Percentiles rank a stretch among this genome's conserved stretches.
phyloP scores from a whole-genome alignment of 2,329 filamentous ascomycete species.

The Cladophialophora immunda region DNA sequence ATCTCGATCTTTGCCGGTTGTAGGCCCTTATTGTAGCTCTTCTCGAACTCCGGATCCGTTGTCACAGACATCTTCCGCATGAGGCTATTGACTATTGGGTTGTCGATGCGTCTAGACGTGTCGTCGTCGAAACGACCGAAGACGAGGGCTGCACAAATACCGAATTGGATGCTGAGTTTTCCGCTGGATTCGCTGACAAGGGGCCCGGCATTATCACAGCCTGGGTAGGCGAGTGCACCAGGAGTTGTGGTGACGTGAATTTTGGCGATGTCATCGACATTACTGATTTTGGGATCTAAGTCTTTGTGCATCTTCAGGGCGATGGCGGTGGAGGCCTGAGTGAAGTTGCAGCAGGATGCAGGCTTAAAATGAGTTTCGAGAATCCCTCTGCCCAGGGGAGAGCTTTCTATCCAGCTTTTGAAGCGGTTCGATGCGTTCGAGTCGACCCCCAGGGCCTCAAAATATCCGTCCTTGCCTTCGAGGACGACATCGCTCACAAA shows the following conservation, averaged over 20 bases:
- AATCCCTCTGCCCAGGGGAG: slow-evolving; percentile 2
- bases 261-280: slow-evolving; percentile 1
- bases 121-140: slow-evolving; percentile 18
- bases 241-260: slow-evolving; percentile 18
- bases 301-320: slow-evolving; percentile 13
- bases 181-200: slow-evolving; percentile 4
- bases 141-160: slow-evolving; percentile 6
- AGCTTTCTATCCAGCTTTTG: slow-evolving; percentile 5
- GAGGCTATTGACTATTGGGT: neutral
- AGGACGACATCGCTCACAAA: slow-evolving; percentile 16
- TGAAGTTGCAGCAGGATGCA: slow-evolving; percentile 19
- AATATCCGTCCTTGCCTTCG: slow-evolving; percentile 21
- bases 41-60: neutral
- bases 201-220: slow-evolving; percentile 18
- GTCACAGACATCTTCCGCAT: neutral
- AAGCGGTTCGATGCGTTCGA: neutral
- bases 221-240: slow-evolving; percentile 15
- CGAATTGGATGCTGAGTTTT: slow-evolving; percentile 28
- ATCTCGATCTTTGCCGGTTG: neutral
- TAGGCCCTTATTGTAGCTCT: neutral
- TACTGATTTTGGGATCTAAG: neutral
- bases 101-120: neutral
- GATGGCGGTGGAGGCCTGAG: slow-evolving; percentile 3
- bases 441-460: slow-evolving; percentile 2
- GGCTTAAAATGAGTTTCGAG: slow-evolving; percentile 18